phyloP scores from a whole-genome alignment of 73 alveolate species.

The Stentor coeruleus region DNA sequence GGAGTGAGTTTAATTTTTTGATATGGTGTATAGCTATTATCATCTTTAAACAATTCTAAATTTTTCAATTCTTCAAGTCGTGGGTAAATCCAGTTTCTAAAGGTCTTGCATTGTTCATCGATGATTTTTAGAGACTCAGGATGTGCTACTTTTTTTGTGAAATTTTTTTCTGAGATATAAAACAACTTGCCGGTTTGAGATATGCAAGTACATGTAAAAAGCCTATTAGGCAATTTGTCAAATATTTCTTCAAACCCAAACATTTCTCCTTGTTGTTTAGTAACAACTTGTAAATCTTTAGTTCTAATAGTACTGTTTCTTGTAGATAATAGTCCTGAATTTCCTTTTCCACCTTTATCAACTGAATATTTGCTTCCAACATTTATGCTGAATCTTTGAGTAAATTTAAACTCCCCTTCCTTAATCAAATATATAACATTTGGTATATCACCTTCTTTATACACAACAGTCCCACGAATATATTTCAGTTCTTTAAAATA shows the following conservation, averaged over 20 bases:
- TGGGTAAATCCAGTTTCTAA: background rate
- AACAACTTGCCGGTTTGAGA: background rate
- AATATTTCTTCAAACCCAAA: background rate
- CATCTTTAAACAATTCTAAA: background rate
- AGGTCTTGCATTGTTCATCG: background rate
- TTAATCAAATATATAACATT: background rate
- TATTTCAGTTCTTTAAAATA: background rate
- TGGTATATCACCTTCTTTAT: background rate
- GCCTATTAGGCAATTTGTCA: background rate
- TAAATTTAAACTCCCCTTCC: slow-evolving; percentile 3
- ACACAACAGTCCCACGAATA: slow-evolving; percentile 4
- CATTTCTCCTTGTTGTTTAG: background rate
- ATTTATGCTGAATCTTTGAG: background rate
- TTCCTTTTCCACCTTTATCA: background rate
- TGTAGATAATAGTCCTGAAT: background rate
- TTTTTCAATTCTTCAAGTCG: background rate
- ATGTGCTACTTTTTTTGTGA: background rate
- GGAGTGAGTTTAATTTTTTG: background rate
- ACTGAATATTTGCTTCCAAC: background rate
- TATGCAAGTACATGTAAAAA: background rate
- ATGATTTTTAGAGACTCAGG: background rate
- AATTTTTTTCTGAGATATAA: background rate
- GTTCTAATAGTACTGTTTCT: background rate
- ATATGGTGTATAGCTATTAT: background rate
- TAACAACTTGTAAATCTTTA: background rate